Evolutionary conservation across 345 rosid genomes (phyloP).

Genomic region (Citrus sp.): DNA sequence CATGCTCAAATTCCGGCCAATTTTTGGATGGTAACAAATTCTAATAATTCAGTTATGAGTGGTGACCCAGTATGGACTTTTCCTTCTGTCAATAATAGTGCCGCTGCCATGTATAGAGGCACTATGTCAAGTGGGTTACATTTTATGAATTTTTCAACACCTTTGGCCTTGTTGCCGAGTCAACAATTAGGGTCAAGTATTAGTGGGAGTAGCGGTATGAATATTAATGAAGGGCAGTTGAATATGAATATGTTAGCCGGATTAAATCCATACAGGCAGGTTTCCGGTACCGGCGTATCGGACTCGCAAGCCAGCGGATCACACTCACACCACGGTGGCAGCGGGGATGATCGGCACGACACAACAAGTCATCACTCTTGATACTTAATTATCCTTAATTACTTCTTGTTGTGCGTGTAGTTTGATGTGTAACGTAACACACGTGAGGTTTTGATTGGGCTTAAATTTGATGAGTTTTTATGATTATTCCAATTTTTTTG

Average conservation of each 20-base stretch:
- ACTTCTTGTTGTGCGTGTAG: slow-evolving; percentile 25
- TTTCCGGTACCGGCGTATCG: slow-evolving; percentile 31
- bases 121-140: slow-evolving; percentile 80
- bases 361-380: slow-evolving; percentile 45
- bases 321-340: slow-evolving; percentile 47
- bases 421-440: slow-evolving; percentile 65
- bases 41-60: slow-evolving; percentile 57
- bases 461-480: slow-evolving; percentile 48
- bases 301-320: slow-evolving; percentile 87
- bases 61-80: slow-evolving; percentile 94
- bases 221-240: slow-evolving; percentile 51
- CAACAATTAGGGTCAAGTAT: slow-evolving; percentile 62
- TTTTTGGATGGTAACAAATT: slow-evolving; percentile 87
- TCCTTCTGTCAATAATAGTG: slow-evolving; percentile 65
- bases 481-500: slow-evolving; percentile 29
- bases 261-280: slow-evolving; percentile 55
- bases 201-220: slow-evolving; percentile 29
- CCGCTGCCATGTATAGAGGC: slow-evolving; percentile 58
- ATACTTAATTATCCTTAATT: background rate
- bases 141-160: slow-evolving; percentile 90
- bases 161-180: slow-evolving; percentile 74
- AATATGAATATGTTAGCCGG: slow-evolving; percentile 75
- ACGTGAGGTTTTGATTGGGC: slow-evolving; percentile 66
- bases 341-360: slow-evolving; percentile 61
- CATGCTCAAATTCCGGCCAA: slow-evolving; percentile 76